Percentiles rank a stretch among this genome's conserved stretches.
Evolutionary conservation across 2,329 filamentous ascomycete species (phyloP).

Genomic region (Albophoma yamanashiensis): DNA sequence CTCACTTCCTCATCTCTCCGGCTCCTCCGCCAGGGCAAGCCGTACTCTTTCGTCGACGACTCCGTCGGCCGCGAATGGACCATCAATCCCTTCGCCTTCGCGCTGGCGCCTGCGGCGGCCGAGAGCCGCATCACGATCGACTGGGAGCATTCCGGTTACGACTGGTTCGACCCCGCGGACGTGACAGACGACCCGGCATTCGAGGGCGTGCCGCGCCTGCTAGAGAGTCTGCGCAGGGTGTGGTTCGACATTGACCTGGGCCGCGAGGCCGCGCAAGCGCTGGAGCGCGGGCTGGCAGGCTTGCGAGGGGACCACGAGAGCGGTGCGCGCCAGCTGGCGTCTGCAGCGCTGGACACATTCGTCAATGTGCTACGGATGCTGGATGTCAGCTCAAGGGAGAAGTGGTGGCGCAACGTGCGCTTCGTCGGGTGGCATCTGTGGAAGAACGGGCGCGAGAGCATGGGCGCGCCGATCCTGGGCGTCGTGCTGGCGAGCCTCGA

Average conservation of each 20-base stretch:
- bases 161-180: slow-evolving; percentile 43
- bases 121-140: slow-evolving; percentile 37
- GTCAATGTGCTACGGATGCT: slow-evolving; percentile 30
- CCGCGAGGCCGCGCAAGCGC: slow-evolving; percentile 27
- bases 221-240: slow-evolving; percentile 46
- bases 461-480: slow-evolving; percentile 49
- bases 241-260: slow-evolving; percentile 46
- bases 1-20: slow-evolving; percentile 35
- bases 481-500: slow-evolving; percentile 35
- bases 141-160: slow-evolving; percentile 51
- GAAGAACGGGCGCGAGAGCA: slow-evolving; percentile 55
- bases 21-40: slow-evolving; percentile 45
- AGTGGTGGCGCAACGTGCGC: slow-evolving; percentile 45
- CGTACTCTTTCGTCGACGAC: slow-evolving; percentile 45
- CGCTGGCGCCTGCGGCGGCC: slow-evolving; percentile 29
- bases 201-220: slow-evolving; percentile 44
- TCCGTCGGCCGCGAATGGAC: slow-evolving; percentile 47
- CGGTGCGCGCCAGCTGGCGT: slow-evolving; percentile 48
- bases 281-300: slow-evolving; percentile 33
- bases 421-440: slow-evolving; percentile 52
- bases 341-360: slow-evolving; percentile 39
- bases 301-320: slow-evolving; percentile 48
- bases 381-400: slow-evolving; percentile 2
- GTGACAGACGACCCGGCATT: slow-evolving; percentile 35
- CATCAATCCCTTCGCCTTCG: slow-evolving; percentile 51